Base-by-base conservation (phyloP, 768 basidiomycete genomes). In the Mycena vulgaris region DNA sequence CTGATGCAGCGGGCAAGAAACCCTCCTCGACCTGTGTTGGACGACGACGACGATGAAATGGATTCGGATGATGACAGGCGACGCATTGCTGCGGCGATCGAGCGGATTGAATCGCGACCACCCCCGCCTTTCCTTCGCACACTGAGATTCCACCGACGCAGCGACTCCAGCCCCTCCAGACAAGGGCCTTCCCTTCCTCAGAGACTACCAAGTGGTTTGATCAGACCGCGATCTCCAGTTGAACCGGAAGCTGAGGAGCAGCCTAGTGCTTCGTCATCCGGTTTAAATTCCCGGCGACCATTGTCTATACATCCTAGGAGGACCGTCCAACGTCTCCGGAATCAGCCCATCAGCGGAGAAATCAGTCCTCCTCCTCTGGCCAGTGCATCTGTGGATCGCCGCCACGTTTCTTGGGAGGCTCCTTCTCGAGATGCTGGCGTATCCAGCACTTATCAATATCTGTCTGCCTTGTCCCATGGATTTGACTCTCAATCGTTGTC, bases 391-490 rank as follows among this genome's bases (percentile, higher is more conserved):
- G 73, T 74, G 27, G 69, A 74, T 40, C 70, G 69, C 40, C 73
- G 66, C 1, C 73, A 70, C 48, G 73, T 60, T 16, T 74, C 73
- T 17, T 71, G 69, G 69, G 69, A 71, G 53, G 69, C 69, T 11
- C 69, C 66, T 35, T 40, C 69, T 9, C 61, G 69, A 13, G 72
- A 73, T 16, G n/a, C 55, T 10, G 59, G 48, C 25, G 69, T 68
- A 17, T 68, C 66, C 30, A 70, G 28, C 52, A 73, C 65, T 11
- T 68, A 70, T 39, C 56, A 69, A 51, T 73, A 73, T 28, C 52
- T 73, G 1, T 69, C 68, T 53, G 68, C 68, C 37, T 51, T 72
- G 35, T 69, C 67, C 0, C 71, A 68, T 48, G 71, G 67, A 1
- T 69, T 72, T 39, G 71, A 72, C 55, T 72, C 71, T 5, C 63